phyloP scores from a whole-genome alignment of 768 basidiomycete species.

The Leccinum obscurum region DNA sequence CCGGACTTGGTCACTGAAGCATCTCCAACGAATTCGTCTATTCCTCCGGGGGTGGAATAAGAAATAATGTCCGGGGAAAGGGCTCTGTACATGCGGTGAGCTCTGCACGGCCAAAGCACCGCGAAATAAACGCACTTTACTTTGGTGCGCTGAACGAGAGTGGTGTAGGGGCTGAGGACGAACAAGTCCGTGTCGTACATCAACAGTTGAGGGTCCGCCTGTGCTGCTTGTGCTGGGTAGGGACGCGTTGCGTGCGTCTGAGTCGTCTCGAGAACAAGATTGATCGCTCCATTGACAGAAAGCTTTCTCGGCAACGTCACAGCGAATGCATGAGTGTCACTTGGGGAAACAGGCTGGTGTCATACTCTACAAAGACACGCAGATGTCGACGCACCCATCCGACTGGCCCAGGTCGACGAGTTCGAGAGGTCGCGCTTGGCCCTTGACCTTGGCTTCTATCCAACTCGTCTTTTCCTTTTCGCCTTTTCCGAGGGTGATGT shows the following conservation, averaged over 20 bases:
- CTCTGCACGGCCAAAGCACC: neutral
- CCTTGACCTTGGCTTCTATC: constrained; percentile 81
- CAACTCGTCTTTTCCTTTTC: constrained; percentile 72
- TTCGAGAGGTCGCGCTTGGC: constrained; percentile 52
- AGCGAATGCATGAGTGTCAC: constrained; percentile 53
- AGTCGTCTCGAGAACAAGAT: constrained; percentile 76
- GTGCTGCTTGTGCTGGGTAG: constrained; percentile 70
- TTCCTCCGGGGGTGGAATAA: constrained; percentile 63
- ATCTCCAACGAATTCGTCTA: constrained; percentile 63
- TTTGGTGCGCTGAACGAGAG: constrained; percentile 83
- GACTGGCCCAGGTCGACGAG: constrained; percentile 51
- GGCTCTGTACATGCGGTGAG: constrained; percentile 46
- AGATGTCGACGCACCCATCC: constrained; percentile 46
- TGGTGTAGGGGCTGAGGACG: constrained; percentile 81
- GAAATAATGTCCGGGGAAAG: constrained; percentile 69
- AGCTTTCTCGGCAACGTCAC: constrained; percentile 64
- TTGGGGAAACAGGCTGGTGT: constrained; percentile 33
- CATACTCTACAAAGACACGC: constrained; percentile 8
- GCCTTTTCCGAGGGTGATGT: constrained; percentile 60
- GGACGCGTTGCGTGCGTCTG: constrained; percentile 78
- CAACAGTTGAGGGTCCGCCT: constrained; percentile 76
- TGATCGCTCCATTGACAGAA: constrained; percentile 58
- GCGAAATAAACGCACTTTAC: constrained; percentile 57
- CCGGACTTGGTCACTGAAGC: constrained; percentile 68
- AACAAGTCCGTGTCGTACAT: constrained; percentile 77